Base-by-base conservation (phyloP, 2,329 filamentous ascomycete genomes). In the Chrysoporthe puriensis region DNA sequence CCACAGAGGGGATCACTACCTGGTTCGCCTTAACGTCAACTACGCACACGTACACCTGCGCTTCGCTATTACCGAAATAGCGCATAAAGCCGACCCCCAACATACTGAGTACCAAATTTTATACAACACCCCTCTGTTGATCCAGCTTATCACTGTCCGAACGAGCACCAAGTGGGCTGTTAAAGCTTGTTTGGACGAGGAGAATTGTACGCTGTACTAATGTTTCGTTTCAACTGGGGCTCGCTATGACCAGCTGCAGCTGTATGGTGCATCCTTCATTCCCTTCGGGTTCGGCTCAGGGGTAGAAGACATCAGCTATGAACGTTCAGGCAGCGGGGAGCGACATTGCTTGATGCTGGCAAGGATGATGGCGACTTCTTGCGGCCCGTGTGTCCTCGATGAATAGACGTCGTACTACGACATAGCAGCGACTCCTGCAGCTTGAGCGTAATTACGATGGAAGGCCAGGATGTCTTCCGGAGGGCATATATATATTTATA, bases 1-100 rank as follows among this genome's bases (percentile, higher is more conserved):
- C 9, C 36, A 40, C 36, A 40, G 36, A 40, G 36, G 36, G 48
- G 48, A 52, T 52, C 9, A 32, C 48, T 52, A 13, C 11, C 21
- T 52, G 48, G 48, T 13, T 52, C 48, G 48, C 48, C 48, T 26
- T 26, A 26, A 26, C 26, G 26, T 26, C 26, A 26, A 26, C 2
- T 52, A 52, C 21, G 48, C 13, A 50, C 18, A 50, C 46, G 18
- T 46, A 48, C n/a, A 48, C 46, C 46, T 32, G 21, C 48, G 4
- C 48, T 32, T 4, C 9, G 48, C 21, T 52, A 52, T 21, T 11
- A 52, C 48, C 48, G 48, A 52, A 21, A 32, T 52, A 5, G 9
- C 14, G 48, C 48, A 52, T 52, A 52, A 52, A 52, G 48, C 48
- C 48, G 48, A 52, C n/a, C 48, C 26, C 26, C 48, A 52, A 32